Base-by-base conservation (phyloP, 179 eudicot genomes). In the Carnegiea gigantea region DNA sequence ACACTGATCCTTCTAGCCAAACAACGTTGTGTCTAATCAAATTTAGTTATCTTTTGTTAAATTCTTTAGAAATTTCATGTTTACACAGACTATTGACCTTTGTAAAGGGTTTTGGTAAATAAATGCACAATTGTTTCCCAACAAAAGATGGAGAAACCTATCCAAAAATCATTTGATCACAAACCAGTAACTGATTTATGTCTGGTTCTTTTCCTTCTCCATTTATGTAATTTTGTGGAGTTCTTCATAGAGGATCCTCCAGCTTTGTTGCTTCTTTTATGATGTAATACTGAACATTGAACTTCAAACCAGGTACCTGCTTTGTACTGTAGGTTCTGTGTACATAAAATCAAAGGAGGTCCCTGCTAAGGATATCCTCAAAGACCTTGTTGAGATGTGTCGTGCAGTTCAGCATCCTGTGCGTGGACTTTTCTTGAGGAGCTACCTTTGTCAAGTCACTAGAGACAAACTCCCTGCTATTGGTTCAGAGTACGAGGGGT, bases 371-470 rank as follows among this genome's bases (percentile, higher is more conserved):
- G 98, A 94, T 87, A 89, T 96, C 23, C 90, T 96, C 23, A 96
- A 91, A 85, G 99, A 96, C 86, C 97, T 96, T 53, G 98, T 96
- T 70, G 99, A 96, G 89, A 94, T 96, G 98, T 93, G 96, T 80
- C 99, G 98, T 80, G 95, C 93, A 26, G 93, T 96, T 81, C 98
- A 96, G 82, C 98, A 96, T 91, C 99, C 99, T 77, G 81, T 96
- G 74, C 98, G 97, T 79, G 99, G 99, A 49, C 97, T 96, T 78
- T 96, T 96, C 88, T 85, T 96, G 59, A 89, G 99, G 89, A 96
- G 98, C 86, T 96, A 96, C 76, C 95, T 96, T 83, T 91, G 96
- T 81, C 99, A 96, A 92, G 92, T 96, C 80, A 93, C 93, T 48
- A 88, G 91, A 88, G 98, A 96, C 83, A 96, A 90, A 80, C 85